These are phyloP conservation scores for Oidiodendron maius DNA, from an alignment of 495 filamentous ascomycete genomes.

Conservation along the genomic window DNA sequence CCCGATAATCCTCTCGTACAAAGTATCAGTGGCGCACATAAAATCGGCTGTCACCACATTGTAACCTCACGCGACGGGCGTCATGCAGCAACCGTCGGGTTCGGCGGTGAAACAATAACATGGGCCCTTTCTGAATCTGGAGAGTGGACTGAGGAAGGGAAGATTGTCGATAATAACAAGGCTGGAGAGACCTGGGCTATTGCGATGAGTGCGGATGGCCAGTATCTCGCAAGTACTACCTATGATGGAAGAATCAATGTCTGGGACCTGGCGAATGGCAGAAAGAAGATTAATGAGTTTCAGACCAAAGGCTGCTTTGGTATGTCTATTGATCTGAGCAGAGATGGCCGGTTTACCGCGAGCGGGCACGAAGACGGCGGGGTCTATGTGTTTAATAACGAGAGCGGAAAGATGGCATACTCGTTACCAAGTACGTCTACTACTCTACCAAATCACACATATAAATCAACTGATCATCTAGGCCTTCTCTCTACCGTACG, in stretches of 20 bases:
- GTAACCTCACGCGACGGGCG: constrained; percentile 61
- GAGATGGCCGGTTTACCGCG: constrained; percentile 79
- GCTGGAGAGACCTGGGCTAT: constrained; percentile 79
- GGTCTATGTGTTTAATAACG: constrained; percentile 93
- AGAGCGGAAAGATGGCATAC: constrained; percentile 77
- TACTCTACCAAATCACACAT: neutral
- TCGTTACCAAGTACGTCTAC: constrained; percentile 70
- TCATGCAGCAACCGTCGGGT: constrained; percentile 74
- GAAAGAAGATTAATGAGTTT: constrained; percentile 63
- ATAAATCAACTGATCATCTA: constrained; percentile 25
- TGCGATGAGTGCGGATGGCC: constrained; percentile 73
- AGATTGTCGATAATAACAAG: constrained; percentile 29
- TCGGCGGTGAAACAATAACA: constrained; percentile 76
- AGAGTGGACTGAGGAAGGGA: constrained; percentile 42
- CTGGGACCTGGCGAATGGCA: constrained; percentile 62
- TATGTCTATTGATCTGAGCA: constrained; percentile 71
- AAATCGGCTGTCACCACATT: constrained; percentile 85
- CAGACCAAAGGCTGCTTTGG: constrained; percentile 91
- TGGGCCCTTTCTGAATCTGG: constrained; percentile 57
- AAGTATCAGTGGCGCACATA: constrained; percentile 68
- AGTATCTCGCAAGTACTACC: constrained; percentile 74
- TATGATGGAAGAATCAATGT: constrained; percentile 82
- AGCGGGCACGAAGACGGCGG: constrained; percentile 89
- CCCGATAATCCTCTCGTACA: constrained; percentile 71
- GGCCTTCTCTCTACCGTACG: constrained; percentile 83